Evolutionary conservation across 371 early-diverging fungal species (phyloP).

Genomic region (Apophysomyces ossiformis): DNA sequence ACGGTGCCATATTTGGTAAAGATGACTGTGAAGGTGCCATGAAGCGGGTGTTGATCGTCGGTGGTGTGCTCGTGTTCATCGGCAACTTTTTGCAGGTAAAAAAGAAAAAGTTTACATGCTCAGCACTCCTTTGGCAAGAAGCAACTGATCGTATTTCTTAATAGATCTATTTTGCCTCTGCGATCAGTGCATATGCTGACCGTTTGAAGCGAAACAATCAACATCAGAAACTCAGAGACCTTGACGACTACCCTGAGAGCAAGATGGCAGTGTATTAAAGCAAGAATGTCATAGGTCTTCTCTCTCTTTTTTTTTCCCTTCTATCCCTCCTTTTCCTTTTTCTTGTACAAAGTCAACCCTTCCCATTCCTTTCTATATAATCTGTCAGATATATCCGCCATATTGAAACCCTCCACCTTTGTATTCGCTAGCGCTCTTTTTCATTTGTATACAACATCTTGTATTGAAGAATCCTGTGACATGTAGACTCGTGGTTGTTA

Average conservation of each 20-base stretch:
- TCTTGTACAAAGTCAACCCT: conserved; percentile 8
- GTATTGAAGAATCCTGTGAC: conserved; percentile 2
- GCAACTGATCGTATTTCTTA: neutral
- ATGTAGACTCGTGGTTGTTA: neutral
- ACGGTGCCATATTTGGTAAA: conserved; percentile 57
- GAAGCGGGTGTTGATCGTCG: conserved; percentile 19
- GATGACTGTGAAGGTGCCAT: conserved; percentile 21
- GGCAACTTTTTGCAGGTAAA: conserved; percentile 30
- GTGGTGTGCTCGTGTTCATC: conserved; percentile 24
- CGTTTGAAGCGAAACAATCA: conserved; percentile 29
- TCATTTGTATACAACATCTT: conserved; percentile 2
- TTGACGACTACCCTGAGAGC: conserved; percentile 31
- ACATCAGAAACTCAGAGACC: conserved; percentile 29
- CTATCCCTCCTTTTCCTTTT: neutral
- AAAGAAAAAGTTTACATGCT: conserved; percentile 11
- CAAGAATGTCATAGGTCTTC: neutral
- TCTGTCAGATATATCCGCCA: conserved; percentile 7
- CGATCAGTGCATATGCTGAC: conserved; percentile 28
- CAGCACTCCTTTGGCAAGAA: neutral
- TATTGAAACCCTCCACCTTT: neutral
- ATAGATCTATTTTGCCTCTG: conserved; percentile 27
- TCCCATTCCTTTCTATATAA: conserved; percentile 8
- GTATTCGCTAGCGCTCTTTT: neutral
- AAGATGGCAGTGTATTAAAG: conserved; percentile 3
- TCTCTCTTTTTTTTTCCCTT: neutral